Conservation (phyloP, 768 basidiomycete genomes). For the Boletus tomentosulus region DNA sequence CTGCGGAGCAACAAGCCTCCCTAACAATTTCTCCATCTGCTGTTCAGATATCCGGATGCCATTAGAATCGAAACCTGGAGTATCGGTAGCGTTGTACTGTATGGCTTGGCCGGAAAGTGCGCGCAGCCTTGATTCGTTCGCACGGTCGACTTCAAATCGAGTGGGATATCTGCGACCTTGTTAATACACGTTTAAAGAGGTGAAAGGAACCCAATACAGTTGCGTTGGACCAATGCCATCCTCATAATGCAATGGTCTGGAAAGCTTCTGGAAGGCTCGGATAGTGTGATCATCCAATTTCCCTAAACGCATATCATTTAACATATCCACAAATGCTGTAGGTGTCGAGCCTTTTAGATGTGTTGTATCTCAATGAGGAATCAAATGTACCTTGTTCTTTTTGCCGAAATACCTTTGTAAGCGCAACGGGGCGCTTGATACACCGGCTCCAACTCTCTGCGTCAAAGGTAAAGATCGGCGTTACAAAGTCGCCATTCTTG, state of each 20-base stretch:
- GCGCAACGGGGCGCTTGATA: conserved; percentile 48
- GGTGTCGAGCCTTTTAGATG: background rate
- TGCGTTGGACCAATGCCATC: conserved; percentile 83
- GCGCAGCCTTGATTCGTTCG: conserved; percentile 53
- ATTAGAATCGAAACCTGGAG: conserved; percentile 42
- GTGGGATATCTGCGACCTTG: conserved; percentile 54
- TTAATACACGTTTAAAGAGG: background rate
- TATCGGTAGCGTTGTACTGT: conserved; percentile 44
- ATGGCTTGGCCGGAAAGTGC: conserved; percentile 37
- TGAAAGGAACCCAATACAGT: conserved; percentile 44
- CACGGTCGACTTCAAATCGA: conserved; percentile 63
- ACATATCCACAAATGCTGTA: conserved; percentile 72
- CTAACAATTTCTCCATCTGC: conserved; percentile 44
- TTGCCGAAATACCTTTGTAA: conserved; percentile 83
- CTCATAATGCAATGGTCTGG: conserved; percentile 53
- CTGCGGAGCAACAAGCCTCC: conserved; percentile 58
- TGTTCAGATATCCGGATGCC: conserved; percentile 33
- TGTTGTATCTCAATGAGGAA: background rate
- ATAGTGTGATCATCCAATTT: conserved; percentile 41
- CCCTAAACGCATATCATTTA: conserved; percentile 86
- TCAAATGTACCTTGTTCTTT: conserved; percentile 61
- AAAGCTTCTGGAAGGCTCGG: conserved; percentile 50
- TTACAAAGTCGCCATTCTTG: conserved; percentile 44
- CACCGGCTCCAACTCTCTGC: conserved; percentile 68
- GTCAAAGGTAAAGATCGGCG: conserved; percentile 73